These are phyloP conservation scores for Pelargonium myrrhifolium DNA, from an alignment of 441 rosid genomes.

Conservation along the genomic window DNA sequence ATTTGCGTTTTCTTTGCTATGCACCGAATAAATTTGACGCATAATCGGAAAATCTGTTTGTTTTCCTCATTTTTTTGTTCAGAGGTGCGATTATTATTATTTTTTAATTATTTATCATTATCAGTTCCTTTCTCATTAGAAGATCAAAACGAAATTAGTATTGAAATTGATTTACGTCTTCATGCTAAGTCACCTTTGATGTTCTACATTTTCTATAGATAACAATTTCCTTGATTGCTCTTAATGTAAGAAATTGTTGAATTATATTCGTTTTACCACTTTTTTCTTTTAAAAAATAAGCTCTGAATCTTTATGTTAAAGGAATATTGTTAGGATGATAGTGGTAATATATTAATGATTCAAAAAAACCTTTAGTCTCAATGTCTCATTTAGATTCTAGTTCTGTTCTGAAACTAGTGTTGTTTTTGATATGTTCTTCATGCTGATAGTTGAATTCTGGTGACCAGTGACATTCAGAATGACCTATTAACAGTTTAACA, in stretches of 20 bases:
- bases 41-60: not conserved
- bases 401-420: not conserved
- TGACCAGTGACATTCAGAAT: conserved; percentile 5
- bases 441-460: not conserved
- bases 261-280: not conserved
- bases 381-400: not conserved
- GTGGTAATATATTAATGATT: not conserved
- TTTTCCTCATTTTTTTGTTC: not conserved
- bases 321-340: not conserved
- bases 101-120: not conserved
- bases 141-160: not conserved
- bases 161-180: not conserved
- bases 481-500: conserved; percentile 5
- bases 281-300: not conserved
- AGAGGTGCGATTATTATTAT: not conserved
- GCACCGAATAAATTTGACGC: not conserved
- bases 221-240: not conserved
- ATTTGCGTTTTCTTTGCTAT: not conserved
- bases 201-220: not conserved
- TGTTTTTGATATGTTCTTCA: not conserved
- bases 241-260: not conserved
- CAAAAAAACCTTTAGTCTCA: not conserved
- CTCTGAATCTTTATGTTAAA: not conserved
- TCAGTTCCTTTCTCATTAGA: not conserved
- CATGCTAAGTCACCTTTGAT: not conserved